phyloP scores from a whole-genome alignment of 805 yeast genomes.

The Pichia paraexigua region DNA sequence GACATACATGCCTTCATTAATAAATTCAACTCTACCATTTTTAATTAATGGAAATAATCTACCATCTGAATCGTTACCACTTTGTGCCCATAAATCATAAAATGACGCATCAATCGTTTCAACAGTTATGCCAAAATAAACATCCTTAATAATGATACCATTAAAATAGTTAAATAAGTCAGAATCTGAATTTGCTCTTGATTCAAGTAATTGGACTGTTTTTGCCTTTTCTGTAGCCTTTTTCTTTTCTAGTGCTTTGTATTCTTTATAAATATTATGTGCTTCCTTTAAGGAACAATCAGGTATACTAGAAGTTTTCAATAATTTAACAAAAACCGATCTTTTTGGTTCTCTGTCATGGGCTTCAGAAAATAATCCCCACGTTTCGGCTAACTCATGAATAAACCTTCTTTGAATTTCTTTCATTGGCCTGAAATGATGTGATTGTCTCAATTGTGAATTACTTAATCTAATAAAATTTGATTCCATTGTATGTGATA shows the following conservation, averaged over 20 bases:
- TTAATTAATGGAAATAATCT: constrained; percentile 3
- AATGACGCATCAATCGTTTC: constrained; percentile 32
- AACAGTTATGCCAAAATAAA: constrained; percentile 44
- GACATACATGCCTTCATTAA: constrained; percentile 21
- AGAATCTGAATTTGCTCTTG: neutral
- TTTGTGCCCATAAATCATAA: constrained; percentile 7
- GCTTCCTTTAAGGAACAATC: constrained; percentile 39
- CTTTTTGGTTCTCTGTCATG: constrained; percentile 79
- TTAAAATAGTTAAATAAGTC: constrained; percentile 30
- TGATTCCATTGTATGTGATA: constrained; percentile 2
- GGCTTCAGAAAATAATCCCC: constrained; percentile 54
- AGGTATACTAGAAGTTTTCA: constrained; percentile 32
- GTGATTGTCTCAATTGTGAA: constrained; percentile 19
- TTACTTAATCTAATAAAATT: constrained; percentile 2
- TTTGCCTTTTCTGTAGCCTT: constrained; percentile 8
- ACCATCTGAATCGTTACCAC: neutral
- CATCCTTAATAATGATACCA: constrained; percentile 46
- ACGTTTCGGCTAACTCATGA: constrained; percentile 57
- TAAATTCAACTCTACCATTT: constrained; percentile 7
- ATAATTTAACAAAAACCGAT: constrained; percentile 52
- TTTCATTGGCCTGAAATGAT: constrained; percentile 70
- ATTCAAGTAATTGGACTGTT: neutral
- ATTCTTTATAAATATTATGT: constrained; percentile 27
- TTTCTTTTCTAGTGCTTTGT: constrained; percentile 22
- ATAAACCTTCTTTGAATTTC: constrained; percentile 61